phyloP scores from a whole-genome alignment of 441 rosid species.

The Adansonia gregorii region DNA sequence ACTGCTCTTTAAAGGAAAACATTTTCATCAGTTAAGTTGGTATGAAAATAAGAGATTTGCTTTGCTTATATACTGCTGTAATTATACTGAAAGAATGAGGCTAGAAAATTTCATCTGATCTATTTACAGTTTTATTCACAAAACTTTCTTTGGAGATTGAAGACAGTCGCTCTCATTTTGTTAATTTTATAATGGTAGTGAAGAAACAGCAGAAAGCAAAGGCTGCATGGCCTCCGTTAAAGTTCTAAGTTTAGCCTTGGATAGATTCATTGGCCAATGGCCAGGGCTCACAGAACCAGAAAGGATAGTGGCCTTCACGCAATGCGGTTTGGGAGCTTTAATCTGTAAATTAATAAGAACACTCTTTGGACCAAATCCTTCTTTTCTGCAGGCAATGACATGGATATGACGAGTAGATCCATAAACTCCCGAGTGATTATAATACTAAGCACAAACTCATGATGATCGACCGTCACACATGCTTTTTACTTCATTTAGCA shows the following conservation, averaged over 20 bases:
- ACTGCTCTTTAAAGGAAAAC: not conserved
- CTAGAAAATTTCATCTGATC: not conserved
- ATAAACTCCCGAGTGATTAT: not conserved
- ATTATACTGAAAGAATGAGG: too few relatives aligned
- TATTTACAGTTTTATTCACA: not conserved
- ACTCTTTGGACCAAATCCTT: slow-evolving; percentile 20
- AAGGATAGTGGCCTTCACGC: slow-evolving; percentile 28
- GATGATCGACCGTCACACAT: slow-evolving; percentile 2
- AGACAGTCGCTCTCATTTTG: not conserved
- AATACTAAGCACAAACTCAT: not conserved
- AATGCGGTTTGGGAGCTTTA: slow-evolving; percentile 15
- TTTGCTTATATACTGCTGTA: not conserved
- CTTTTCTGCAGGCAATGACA: slow-evolving; percentile 17
- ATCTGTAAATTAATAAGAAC: not conserved
- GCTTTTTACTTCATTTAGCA: slow-evolving; percentile 23
- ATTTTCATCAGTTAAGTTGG: not conserved
- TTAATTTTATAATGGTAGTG: not conserved
- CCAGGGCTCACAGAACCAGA: not conserved
- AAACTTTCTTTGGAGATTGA: not conserved
- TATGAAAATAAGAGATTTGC: not conserved
- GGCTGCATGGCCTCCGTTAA: not conserved
- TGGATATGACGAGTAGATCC: slow-evolving; percentile 20
- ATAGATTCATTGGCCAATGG: not conserved
- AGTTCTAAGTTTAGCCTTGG: not conserved
- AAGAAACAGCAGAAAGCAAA: not conserved